Evolutionary conservation across 257 asterid genomes (phyloP), one percentile per base, ranked within the genome.

Genomic region (Lavandula angustifolia): DNA sequence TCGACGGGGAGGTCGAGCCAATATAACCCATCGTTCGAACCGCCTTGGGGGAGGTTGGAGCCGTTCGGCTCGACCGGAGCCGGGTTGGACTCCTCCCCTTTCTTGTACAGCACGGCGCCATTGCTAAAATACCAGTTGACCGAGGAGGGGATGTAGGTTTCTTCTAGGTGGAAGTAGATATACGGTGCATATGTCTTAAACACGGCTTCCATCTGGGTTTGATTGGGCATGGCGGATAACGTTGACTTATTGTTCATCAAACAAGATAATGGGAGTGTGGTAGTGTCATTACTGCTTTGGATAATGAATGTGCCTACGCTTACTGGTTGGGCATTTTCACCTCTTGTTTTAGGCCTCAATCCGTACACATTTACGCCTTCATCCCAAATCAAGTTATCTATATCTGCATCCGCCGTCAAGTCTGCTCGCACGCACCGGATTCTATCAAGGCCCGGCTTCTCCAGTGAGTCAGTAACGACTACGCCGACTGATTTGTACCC

Each of bases 21-120:
- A 53, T 77, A 89, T 0, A 76, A 34, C 8, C 82, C 96, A 9
- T 92, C 97, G 27, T 79, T 84, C 3, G 90, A 60, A 5, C 94
- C 97, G 1, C 78, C 96, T 56, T 80, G 96, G 3, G 99, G 97
- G 5, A 92, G 96, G 75, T 85, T 89, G 12, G 87, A 56, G 37
- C 97, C 99, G 27, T 79, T 41, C 2, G 75, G 67, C 54, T 79
- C 75, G 14, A 92, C 67, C 0, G 71, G 14, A 2, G 50, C 43
- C 9, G 96, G 97, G n/a, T 74, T 81, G 10, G 88, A 76, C 51
- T 89, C 88, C 1, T 81, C 74, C 6, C 86, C 94, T 37, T 67
- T 78, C 14, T 70, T 74, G 57, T 89, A 85, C 42, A 89, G 52
- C 27, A 77, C 41, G 2, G 83, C 85, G 22, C 96, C 96, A 27